A percentile compares a stretch with the other conserved stretches of the same genome.
Conservation (phyloP, 1,139 yeast genomes). For the Diutina siamensis region DNA sequence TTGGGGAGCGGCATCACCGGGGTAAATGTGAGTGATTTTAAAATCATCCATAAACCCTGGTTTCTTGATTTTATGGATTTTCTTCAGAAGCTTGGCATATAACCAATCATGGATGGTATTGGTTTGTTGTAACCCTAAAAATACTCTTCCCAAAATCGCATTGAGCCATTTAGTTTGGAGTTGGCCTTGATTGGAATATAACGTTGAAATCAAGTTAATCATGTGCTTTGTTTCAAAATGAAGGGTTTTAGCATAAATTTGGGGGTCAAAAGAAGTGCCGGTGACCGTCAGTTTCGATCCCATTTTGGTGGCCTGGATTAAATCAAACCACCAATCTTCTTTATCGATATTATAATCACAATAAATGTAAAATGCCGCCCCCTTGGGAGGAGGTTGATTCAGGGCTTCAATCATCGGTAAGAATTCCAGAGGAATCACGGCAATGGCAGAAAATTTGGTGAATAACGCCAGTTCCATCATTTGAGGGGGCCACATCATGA, state of each 20-base stretch:
- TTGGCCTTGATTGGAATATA: slow-evolving; percentile 77
- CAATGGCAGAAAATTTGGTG: slow-evolving; percentile 69
- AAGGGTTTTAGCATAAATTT: slow-evolving; percentile 54
- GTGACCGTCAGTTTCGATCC: slow-evolving; percentile 15
- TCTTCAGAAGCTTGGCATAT: slow-evolving; percentile 50
- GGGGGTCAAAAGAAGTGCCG: slow-evolving; percentile 16
- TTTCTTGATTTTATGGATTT: slow-evolving; percentile 65
- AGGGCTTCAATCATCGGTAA: neutral
- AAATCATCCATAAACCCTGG: slow-evolving; percentile 86
- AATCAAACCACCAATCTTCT: slow-evolving; percentile 86
- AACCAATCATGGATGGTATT: slow-evolving; percentile 48
- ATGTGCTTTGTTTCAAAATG: slow-evolving; percentile 64
- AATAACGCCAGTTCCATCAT: slow-evolving; percentile 66
- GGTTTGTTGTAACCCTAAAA: slow-evolving; percentile 66
- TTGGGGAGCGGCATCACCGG: slow-evolving; percentile 75
- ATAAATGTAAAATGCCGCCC: slow-evolving; percentile 58
- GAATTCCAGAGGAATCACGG: slow-evolving; percentile 29
- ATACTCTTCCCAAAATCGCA: slow-evolving; percentile 73
- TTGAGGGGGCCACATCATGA: slow-evolving; percentile 79
- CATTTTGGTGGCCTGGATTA: slow-evolving; percentile 64
- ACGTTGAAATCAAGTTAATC: slow-evolving; percentile 59
- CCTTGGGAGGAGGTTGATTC: slow-evolving; percentile 20
- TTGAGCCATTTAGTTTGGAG: slow-evolving; percentile 83
- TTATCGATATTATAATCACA: slow-evolving; percentile 70
- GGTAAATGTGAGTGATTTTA: slow-evolving; percentile 56